Evolutionary conservation across 331 rosid species (phyloP), one percentile per base, ranked within the genome.

Genomic region (Acacia pycnantha): DNA sequence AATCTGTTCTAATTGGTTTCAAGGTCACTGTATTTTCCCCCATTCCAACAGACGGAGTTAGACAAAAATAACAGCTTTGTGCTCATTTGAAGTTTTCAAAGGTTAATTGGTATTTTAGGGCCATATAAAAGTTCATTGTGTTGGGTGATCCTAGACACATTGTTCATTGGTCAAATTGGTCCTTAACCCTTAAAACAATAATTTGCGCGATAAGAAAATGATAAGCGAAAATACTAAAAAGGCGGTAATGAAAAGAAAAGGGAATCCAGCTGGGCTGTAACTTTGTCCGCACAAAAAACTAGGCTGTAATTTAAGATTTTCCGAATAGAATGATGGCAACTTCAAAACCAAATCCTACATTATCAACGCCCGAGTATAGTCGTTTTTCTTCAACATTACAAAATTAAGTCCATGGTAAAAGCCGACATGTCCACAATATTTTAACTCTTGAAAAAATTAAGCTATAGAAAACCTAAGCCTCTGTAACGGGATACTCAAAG

Each of bases 401-500:
- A 77, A 77, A 76, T 33, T 44, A 72, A 80, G 47, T 69, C 84
- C 85, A 73, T 41, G 29, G 77, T 40, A 58, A 77, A 71, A 77
- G 31, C 81, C 74, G 79, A 70, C 41, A 40, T 24, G 70, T 77
- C 56, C 31, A 77, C 87, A 84, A 81, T 85, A 56, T 44, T 81
- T 74, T 40, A 80, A 77, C 51, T 78, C 81, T 51, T 8, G 3
- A 65, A 61, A 11, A 71, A 67, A 43, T 65, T 53, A 77, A 72
- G 65, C 78, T 35, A 33, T 37, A 8, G 26, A 61, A 33, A 26
- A 83, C 77, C 78, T 84, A 93, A 10, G 92, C 90, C 84, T 93
- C 97, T 0, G 91, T 59, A 0, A 88, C 61, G 0, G 97, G 98
- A 77, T 86, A 93, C 76, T 94, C 97, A 24, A 94, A 92, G 77